These are phyloP conservation scores for Gossypium turneri DNA, from an alignment of 345 rosid species.

Conservation along the genomic window DNA sequence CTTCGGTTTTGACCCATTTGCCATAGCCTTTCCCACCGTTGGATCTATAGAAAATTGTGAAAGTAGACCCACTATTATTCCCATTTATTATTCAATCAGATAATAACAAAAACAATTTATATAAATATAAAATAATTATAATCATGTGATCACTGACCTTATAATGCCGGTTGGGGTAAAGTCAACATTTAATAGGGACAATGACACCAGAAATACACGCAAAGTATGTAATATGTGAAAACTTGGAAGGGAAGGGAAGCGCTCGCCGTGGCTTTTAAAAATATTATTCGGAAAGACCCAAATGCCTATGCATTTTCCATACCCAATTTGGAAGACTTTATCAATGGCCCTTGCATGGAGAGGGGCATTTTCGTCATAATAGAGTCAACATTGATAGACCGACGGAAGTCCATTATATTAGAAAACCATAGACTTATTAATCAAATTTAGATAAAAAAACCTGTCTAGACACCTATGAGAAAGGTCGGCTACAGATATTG, in stretches of 20 bases:
- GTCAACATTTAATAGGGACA: neutral
- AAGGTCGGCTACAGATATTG: slow-evolving; percentile 1
- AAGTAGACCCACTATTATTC: no score
- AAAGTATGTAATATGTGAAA: neutral
- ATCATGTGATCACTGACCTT: neutral
- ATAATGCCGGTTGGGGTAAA: slow-evolving; percentile 1
- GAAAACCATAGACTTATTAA: neutral
- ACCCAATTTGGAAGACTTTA: neutral
- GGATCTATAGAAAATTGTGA: neutral
- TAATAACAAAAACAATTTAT: neutral
- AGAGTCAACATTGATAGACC: neutral
- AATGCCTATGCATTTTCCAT: neutral
- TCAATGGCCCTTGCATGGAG: neutral
- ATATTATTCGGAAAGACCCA: neutral
- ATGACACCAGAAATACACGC: neutral
- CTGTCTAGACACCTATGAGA: neutral
- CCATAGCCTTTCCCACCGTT: slow-evolving; percentile 4
- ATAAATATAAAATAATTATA: neutral
- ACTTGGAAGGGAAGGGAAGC: neutral
- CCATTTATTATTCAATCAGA: no score
- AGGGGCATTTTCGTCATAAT: neutral
- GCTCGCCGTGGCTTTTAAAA: neutral
- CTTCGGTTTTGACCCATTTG: neutral
- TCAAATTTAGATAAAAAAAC: neutral
- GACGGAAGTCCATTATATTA: slow-evolving; percentile 5